These are phyloP conservation scores for Aphanocladium album DNA, from an alignment of 2,329 filamentous ascomycete species.

Conservation along the genomic window DNA sequence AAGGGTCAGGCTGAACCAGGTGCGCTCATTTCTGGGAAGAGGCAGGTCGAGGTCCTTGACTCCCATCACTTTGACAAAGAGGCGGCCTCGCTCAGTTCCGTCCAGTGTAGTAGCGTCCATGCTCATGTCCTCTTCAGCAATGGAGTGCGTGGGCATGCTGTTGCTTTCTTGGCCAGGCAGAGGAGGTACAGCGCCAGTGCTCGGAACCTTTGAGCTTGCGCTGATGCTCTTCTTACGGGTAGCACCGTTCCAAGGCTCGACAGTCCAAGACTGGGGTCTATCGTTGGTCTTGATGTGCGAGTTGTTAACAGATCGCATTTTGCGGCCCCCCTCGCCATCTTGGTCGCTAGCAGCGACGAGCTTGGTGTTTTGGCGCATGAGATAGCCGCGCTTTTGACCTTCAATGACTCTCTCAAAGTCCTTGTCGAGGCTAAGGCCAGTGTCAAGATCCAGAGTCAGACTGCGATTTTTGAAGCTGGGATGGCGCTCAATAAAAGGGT, in stretches of 20 bases:
- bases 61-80: constrained; percentile 98
- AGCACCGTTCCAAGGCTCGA: constrained; percentile 93
- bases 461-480: constrained; percentile 77
- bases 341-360: constrained; percentile 88
- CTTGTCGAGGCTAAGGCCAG: constrained; percentile 80
- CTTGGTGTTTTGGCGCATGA: constrained; percentile 98
- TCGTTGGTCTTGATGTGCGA: constrained; percentile 70
- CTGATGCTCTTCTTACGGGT: constrained; percentile 59
- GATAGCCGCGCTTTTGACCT: constrained; percentile 96
- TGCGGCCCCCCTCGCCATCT: constrained; percentile 51
- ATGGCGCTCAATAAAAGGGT: constrained; percentile 53
- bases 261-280: constrained; percentile 88
- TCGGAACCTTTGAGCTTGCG: constrained; percentile 43
- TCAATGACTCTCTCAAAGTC: constrained; percentile 96
- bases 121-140: constrained; percentile 63
- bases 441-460: constrained; percentile 73
- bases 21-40: constrained; percentile 81
- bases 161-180: constrained; percentile 85
- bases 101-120: constrained; percentile 62
- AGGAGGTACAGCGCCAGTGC: constrained; percentile 67
- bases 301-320: constrained; percentile 57
- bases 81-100: constrained; percentile 76
- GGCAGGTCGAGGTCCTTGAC: constrained; percentile 94
- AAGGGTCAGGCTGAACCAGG: constrained; percentile 93
- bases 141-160: constrained; percentile 54